Conservation (phyloP, 2,329 filamentous ascomycete genomes). For the Epichloe sibirici region DNA sequence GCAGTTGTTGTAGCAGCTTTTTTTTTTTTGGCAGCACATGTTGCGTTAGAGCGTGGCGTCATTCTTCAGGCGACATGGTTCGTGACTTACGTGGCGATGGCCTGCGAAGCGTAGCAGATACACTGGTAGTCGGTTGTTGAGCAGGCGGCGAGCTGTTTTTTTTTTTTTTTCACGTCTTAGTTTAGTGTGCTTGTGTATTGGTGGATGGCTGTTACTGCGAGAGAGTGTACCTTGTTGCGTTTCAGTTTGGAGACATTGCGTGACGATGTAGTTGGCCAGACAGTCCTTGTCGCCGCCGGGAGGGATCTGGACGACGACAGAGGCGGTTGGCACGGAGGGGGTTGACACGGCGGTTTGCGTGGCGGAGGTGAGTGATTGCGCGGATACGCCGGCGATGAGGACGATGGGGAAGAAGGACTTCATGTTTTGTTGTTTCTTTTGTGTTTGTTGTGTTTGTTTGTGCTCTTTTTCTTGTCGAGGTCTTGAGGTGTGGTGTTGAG, state of each 20-base stretch:
- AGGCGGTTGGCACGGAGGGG: background rate
- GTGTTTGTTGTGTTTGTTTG: too few species aligned
- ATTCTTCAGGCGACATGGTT: background rate
- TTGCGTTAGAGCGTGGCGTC: background rate
- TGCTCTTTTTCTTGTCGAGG: background rate
- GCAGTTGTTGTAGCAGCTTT: conserved; percentile 45
- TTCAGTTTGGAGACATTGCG: conserved; percentile 29
- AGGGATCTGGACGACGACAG: background rate
- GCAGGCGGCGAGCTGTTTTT: conserved; percentile 24
- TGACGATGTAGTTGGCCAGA: conserved; percentile 35
- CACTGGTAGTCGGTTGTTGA: conserved; percentile 30
- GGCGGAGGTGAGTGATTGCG: conserved; percentile 12
- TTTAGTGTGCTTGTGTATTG: too few species aligned
- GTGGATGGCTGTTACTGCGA: background rate
- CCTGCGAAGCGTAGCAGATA: conserved; percentile 31
- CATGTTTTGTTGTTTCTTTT: conserved; percentile 21
- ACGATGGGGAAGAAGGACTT: conserved; percentile 32
- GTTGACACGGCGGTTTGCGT: background rate
- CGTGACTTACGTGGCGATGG: conserved; percentile 32
- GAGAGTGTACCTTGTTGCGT: conserved; percentile 20
- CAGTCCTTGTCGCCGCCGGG: conserved; percentile 17
- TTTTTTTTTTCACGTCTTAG: too few species aligned
- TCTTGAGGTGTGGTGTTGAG: too few species aligned
- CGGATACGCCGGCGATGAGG: conserved; percentile 21
- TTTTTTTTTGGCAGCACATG: conserved; percentile 5